Base-by-base conservation (phyloP, 768 basidiomycete species). In the Rhizopogon sp. region DNA sequence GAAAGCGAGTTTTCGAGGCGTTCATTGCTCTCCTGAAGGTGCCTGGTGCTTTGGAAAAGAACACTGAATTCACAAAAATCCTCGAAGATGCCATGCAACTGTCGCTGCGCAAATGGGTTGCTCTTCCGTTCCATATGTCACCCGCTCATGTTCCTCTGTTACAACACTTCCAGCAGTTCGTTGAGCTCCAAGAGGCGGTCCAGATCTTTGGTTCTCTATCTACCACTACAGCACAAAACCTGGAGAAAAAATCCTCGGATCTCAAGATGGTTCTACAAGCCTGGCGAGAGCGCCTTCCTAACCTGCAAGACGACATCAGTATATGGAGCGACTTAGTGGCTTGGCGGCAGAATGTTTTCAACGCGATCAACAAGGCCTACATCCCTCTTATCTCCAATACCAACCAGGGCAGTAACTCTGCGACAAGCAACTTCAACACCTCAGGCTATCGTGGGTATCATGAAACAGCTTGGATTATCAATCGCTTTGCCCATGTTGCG, bases 401-500 rank as follows among this genome's bases (percentile, higher is more conserved):
- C 37, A 80, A 77, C 56, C 82, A 83, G 61, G 72, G 72, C 25
- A 74, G 76, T 41, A 78, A 75, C 43, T 72, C 79, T 11, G 67
- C 81, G 16, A 72, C 81, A 22, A 79, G 74, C 39, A 88, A 80
- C 56, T 74, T 85, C 41, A 90, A 85, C 54, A 94, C 92, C 1
- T 90, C 85, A 64, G 96, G 94, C 6, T 98, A 93, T 67, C 83
- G 97, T 50, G 97, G 97, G 7, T 98, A 92, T 69, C 97, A 99
- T 66, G 97, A 99, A 75, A 98, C 94, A 0, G 97, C 97, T 6
- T 99, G 97, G 97, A 98, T 97, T 66, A 98, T 98, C 76, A 99
- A 99, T 68, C 88, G 97, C 14, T 98, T 99, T 66, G 97, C 97
- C 8, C 96, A 99, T 72, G 94, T 98, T 53, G 97, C 97, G 20